Conservation (phyloP, 148 eudicot species). For the Fagopyrum homotropicum region DNA sequence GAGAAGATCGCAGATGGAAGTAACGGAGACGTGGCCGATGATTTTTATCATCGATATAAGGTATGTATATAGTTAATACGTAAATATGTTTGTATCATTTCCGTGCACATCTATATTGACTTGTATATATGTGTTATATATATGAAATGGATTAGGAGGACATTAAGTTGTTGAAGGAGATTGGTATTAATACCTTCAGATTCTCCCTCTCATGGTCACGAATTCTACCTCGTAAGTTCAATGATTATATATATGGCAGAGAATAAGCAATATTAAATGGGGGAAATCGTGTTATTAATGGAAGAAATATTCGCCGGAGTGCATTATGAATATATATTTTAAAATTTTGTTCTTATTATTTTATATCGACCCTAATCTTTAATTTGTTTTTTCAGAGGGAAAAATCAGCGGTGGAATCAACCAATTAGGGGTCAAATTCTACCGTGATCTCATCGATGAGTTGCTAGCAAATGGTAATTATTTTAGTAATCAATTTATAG, state of each 20-base stretch:
- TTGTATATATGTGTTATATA: too few relatives aligned
- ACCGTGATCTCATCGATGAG: slow-evolving; percentile 14
- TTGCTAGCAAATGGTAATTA: slow-evolving; percentile 10
- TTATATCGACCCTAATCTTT: not conserved
- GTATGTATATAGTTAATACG: too few relatives aligned
- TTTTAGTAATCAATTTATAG: not conserved
- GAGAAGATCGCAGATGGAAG: too few relatives aligned
- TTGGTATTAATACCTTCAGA: slow-evolving; percentile 24
- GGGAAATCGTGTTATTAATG: too few relatives aligned
- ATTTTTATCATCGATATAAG: too few relatives aligned
- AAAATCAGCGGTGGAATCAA: slow-evolving; percentile 15
- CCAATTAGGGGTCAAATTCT: not conserved
- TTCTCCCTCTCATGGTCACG: slow-evolving; percentile 29
- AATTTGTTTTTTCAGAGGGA: not conserved
- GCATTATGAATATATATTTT: not conserved
- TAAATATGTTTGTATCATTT: too few relatives aligned
- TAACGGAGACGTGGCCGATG: too few relatives aligned
- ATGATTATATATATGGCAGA: too few relatives aligned
- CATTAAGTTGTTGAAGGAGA: slow-evolving; percentile 14
- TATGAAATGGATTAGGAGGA: slow-evolving; percentile 19
- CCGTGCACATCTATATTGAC: too few relatives aligned
- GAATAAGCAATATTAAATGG: too few relatives aligned
- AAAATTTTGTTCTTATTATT: not conserved
- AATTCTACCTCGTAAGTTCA: slow-evolving; percentile 19
- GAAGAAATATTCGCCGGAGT: too few relatives aligned